phyloP scores from a whole-genome alignment of 495 filamentous ascomycete genomes.

The Pyronema domesticum region DNA sequence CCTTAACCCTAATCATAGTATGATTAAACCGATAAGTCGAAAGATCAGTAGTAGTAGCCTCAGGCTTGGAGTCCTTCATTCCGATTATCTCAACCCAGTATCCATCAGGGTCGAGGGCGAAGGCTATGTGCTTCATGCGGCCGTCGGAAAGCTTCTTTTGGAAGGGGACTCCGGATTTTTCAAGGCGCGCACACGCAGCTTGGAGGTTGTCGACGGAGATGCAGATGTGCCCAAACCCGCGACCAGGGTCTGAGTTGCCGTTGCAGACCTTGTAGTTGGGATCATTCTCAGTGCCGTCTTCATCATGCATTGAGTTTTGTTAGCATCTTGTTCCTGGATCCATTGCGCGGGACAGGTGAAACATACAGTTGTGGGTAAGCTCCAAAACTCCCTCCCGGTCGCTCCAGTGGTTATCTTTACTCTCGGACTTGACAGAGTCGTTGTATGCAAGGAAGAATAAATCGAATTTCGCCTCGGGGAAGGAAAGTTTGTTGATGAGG shows the following conservation, averaged over 20 bases:
- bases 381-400: slow-evolving; percentile 83
- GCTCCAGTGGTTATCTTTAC: slow-evolving; percentile 45
- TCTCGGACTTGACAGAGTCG: slow-evolving; percentile 43
- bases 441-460: slow-evolving; percentile 65
- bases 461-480: slow-evolving; percentile 70
- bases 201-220: slow-evolving; percentile 82
- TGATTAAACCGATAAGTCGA: slow-evolving; percentile 36
- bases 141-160: slow-evolving; percentile 88
- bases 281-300: slow-evolving; percentile 72
- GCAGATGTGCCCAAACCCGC: slow-evolving; percentile 57
- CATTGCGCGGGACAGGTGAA: neutral
- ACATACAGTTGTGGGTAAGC: slow-evolving; percentile 68
- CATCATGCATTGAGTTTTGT: neutral
- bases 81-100: slow-evolving; percentile 31
- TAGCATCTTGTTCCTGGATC: no score
- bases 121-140: slow-evolving; percentile 74
- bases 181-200: slow-evolving; percentile 69
- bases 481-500: slow-evolving; percentile 40
- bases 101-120: slow-evolving; percentile 81
- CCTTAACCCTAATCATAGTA: slow-evolving; percentile 93
- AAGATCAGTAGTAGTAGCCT: slow-evolving; percentile 24
- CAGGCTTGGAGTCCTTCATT: slow-evolving; percentile 36
- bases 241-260: slow-evolving; percentile 70
- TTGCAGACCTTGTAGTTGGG: slow-evolving; percentile 65
- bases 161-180: slow-evolving; percentile 77